Percentiles rank a stretch among this genome's conserved stretches.
phyloP scores from a whole-genome alignment of 176 grass and related monocot genomes.

The Thalia dealbata region DNA sequence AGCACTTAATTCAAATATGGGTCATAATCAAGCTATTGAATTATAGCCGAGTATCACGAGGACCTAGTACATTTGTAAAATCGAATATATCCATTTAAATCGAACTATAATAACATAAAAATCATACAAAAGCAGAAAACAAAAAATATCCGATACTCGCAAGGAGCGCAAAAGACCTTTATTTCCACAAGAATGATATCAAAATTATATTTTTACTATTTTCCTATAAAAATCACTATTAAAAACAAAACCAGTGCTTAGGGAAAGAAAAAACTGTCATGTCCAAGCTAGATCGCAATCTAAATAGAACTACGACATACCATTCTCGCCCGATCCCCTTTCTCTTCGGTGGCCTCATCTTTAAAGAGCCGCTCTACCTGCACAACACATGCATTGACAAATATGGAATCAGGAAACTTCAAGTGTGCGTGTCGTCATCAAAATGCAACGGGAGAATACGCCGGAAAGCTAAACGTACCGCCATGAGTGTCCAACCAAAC shows the following conservation, averaged over 20 bases:
- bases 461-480: slow-evolving; percentile 4
- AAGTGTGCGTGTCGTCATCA: not conserved
- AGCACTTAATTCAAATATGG: not conserved
- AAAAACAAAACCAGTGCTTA: not conserved
- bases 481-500: not conserved
- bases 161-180: not conserved
- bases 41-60: not conserved
- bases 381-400: not conserved
- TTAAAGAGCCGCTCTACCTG: slow-evolving; percentile 15
- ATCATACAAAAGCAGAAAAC: not conserved
- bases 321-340: slow-evolving; percentile 28
- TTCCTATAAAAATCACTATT: not conserved
- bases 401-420: not conserved
- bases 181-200: not conserved
- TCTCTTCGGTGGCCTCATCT: slow-evolving; percentile 30
- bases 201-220: not conserved
- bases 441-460: not conserved
- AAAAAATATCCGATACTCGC: not conserved
- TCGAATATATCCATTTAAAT: not conserved
- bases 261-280: too few relatives aligned
- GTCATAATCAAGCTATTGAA: not conserved
- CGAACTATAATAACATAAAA: not conserved
- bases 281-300: not conserved
- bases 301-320: not conserved
- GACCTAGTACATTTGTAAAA: not conserved